Conservation (phyloP, 2,329 filamentous ascomycete genomes). For the Colletotrichum chlorophyti region DNA sequence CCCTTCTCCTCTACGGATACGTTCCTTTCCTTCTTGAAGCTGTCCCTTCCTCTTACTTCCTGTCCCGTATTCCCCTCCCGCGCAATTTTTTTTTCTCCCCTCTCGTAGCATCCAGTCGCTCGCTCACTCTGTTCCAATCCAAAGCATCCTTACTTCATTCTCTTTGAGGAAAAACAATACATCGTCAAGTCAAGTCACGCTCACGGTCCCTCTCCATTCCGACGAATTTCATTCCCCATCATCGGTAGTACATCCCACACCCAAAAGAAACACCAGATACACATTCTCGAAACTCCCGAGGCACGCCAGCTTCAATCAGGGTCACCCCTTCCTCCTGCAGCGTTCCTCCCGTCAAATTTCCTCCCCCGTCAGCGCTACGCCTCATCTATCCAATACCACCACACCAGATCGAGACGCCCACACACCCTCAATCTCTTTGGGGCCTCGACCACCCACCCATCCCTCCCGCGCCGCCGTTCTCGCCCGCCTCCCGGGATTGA, state of each 20-base stretch:
- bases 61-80: not conserved
- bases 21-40: too few relatives aligned
- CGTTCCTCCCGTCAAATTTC: not conserved
- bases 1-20: too few relatives aligned
- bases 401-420: not conserved
- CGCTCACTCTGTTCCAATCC: too few relatives aligned
- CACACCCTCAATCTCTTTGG: not conserved
- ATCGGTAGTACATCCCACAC: not conserved
- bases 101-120: not conserved
- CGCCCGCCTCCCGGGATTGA: not conserved
- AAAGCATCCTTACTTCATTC: too few relatives aligned
- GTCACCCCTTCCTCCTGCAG: not conserved
- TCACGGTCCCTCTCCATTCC: not conserved
- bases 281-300: conserved; percentile 4
- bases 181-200: not conserved
- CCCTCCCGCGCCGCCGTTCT: not conserved
- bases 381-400: conserved; percentile 10
- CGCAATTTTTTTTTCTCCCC: not conserved
- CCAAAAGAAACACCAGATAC: too few relatives aligned
- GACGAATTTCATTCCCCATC: too few relatives aligned
- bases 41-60: too few relatives aligned
- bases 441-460: conserved; percentile 1
- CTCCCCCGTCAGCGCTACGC: conserved; percentile 13
- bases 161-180: too few relatives aligned
- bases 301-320: not conserved